Conservation (phyloP, 1,284 basidiomycete species). For the Moniliophthora roreri region DNA sequence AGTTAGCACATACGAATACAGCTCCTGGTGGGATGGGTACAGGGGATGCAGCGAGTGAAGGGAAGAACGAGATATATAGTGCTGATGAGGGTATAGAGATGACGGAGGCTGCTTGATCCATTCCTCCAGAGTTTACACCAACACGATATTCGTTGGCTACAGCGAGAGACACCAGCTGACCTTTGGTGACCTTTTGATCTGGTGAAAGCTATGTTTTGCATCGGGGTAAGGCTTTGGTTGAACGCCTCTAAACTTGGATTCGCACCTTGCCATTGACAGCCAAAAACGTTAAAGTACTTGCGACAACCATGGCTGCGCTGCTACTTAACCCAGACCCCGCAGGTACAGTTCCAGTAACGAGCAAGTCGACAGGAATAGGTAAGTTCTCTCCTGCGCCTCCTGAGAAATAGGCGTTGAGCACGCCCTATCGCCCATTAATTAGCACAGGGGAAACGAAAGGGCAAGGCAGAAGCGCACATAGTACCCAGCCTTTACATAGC, state of each 20-base stretch:
- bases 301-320: constrained; percentile 86
- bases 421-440: constrained; percentile 49
- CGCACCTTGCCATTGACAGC: constrained; percentile 70
- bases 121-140: constrained; percentile 77
- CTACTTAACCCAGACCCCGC: constrained; percentile 81
- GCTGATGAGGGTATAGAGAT: constrained; percentile 70
- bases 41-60: constrained; percentile 64
- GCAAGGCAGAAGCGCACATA: constrained; percentile 44
- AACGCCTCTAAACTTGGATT: not conserved
- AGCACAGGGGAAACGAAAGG: constrained; percentile 3
- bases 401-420: constrained; percentile 65
- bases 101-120: constrained; percentile 85
- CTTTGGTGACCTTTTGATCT: constrained; percentile 51
- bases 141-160: constrained; percentile 84
- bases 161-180: constrained; percentile 72
- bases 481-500: constrained; percentile 84
- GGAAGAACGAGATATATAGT: constrained; percentile 81
- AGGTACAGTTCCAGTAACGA: constrained; percentile 79
- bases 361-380: constrained; percentile 63
- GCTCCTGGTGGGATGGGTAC: constrained; percentile 54
- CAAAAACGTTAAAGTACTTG: constrained; percentile 77
- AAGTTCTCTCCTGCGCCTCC: constrained; percentile 17
- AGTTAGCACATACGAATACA: constrained; percentile 82
- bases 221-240: not conserved
- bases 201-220: constrained; percentile 30